These are phyloP conservation scores for Colletotrichum eleusines DNA, from an alignment of 2,329 filamentous ascomycete genomes.

Conservation along the genomic window DNA sequence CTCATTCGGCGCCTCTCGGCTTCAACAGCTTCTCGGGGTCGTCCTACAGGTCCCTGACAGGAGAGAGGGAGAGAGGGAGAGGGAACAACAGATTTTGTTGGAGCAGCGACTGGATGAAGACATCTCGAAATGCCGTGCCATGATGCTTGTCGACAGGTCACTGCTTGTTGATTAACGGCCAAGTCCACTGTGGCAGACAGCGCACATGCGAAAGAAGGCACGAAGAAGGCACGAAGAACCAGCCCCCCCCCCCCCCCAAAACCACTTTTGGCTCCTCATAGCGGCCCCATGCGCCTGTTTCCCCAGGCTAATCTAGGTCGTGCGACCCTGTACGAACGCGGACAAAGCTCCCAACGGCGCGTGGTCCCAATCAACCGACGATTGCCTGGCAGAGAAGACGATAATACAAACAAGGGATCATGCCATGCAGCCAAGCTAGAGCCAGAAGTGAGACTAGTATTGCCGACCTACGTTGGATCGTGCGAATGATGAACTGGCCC, in stretches of 20 bases:
- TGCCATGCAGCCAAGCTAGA: constrained; percentile 11
- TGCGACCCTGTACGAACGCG: constrained; percentile 31
- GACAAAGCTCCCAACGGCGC: constrained; percentile 15
- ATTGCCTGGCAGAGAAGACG: constrained; percentile 3
- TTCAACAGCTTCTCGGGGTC: background rate
- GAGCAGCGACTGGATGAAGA: background rate
- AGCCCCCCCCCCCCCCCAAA: background rate
- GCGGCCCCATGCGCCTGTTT: constrained; percentile 8
- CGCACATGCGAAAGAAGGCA: constrained; percentile 33
- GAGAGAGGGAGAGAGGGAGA: background rate
- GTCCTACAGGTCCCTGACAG: constrained; percentile 17
- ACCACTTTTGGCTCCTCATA: background rate
- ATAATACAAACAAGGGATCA: constrained; percentile 14
- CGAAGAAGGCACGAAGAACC: constrained; percentile 37
- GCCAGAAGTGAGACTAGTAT: constrained; percentile 10
- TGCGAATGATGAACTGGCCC: constrained; percentile 15
- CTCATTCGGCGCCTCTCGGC: background rate
- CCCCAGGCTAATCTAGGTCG: constrained; percentile 30
- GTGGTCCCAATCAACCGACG: constrained; percentile 18
- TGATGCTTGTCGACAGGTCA: background rate
- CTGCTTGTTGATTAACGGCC: constrained; percentile 2
- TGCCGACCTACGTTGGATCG: constrained; percentile 20
- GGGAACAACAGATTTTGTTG: background rate
- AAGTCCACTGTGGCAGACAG: constrained; percentile 13
- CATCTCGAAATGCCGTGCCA: too few relatives aligned